Conservation (phyloP, 441 rosid species). For the Pelargonium australe region DNA sequence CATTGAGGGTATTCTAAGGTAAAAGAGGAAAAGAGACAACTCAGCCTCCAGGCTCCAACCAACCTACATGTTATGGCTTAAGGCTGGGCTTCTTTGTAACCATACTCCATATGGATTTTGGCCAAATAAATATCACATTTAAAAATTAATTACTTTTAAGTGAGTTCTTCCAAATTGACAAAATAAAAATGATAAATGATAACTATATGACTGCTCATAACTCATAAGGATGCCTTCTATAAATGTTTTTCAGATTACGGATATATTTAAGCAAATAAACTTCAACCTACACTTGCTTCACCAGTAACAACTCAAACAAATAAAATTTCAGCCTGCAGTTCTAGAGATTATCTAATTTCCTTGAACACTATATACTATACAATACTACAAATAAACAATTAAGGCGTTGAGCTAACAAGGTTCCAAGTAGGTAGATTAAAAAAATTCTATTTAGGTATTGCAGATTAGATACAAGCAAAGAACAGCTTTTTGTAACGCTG, state of each 20-base stretch:
- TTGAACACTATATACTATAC: background rate
- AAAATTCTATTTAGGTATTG: background rate
- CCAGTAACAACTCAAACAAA: background rate
- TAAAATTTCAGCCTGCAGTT: background rate
- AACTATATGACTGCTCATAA: background rate
- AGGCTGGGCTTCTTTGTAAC: background rate
- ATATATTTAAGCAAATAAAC: background rate
- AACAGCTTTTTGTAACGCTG: constrained; percentile 4
- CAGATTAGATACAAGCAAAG: constrained; percentile 1
- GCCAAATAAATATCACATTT: background rate
- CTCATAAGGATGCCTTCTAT: background rate
- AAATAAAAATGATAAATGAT: background rate
- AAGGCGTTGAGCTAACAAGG: background rate
- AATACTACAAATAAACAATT: background rate
- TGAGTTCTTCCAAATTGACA: background rate
- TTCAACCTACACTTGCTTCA: background rate
- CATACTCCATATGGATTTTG: background rate
- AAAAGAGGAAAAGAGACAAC: background rate
- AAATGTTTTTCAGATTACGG: background rate
- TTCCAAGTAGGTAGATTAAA: background rate
- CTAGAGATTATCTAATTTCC: background rate
- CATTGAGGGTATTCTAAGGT: background rate
- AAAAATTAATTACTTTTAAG: background rate
- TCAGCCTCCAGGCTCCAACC: background rate
- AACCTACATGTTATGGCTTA: background rate